Evolutionary conservation across 352 stramenopile species (phyloP), one percentile per base, ranked within the genome.

Genomic region (Aphanomyces invadans): DNA sequence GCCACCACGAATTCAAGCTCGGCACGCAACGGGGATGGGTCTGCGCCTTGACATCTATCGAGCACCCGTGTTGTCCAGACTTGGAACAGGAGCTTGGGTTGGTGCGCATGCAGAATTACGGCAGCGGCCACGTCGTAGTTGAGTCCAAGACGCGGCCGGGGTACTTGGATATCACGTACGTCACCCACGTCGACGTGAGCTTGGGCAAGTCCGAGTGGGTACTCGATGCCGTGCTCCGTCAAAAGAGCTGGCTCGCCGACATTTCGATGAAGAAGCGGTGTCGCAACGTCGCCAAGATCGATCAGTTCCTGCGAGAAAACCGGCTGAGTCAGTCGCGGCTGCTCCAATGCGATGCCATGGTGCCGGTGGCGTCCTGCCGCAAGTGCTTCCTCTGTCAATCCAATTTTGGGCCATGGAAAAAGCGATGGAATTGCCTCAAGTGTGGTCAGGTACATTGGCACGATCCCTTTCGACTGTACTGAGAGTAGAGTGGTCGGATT

Each of bases 401-500:
- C 11, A 46, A 46, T 11, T 46, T 46, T 19, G 19, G 11, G 11
- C 11, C 19, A 19, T 46, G 11, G 11, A 46, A 11, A 19, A 17
- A 11, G 11, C 11, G 19, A 19, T 46, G 11, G 39, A 46, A 46
- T 19, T 46, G 39, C 39, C 19, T 46, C 39, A 46, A 46, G 39
- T 46, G 39, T 19, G 39, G 39, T 46, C 11, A 46, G 19, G 39
- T 46, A 11, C 80, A n/a, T n/a, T 83, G 17, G n/a, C n/a, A n/a
- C n/a, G n/a, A n/a, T n/a, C n/a, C n/a, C n/a, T n/a, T n/a, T n/a
- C n/a, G n/a, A n/a, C n/a, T n/a, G n/a, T n/a, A n/a, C n/a, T n/a
- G n/a, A n/a, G n/a, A n/a, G n/a, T n/a, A n/a, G n/a, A n/a, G n/a
- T n/a, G n/a, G n/a, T n/a, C n/a, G n/a, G n/a, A n/a, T n/a, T n/a